Percentiles rank a stretch among this genome's conserved stretches.
Evolutionary conservation across 2,329 filamentous ascomycete genomes (phyloP).

Genomic region (Dichotomopilus funicola): DNA sequence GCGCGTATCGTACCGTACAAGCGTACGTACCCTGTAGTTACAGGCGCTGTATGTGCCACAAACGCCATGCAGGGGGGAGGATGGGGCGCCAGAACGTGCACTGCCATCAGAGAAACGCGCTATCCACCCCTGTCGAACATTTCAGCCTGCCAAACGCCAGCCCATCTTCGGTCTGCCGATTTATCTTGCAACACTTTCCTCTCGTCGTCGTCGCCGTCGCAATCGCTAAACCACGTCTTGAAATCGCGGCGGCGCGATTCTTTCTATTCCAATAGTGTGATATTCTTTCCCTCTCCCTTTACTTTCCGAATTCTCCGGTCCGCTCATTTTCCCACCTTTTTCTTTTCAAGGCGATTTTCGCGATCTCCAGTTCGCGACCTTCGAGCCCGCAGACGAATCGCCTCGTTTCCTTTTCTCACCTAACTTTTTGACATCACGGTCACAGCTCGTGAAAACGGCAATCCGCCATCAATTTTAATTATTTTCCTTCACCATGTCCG

Average conservation of each 20-base stretch:
- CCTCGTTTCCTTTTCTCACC: too few relatives aligned
- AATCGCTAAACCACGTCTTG: constrained; percentile 15
- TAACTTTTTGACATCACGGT: too few relatives aligned
- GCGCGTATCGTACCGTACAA: too few relatives aligned
- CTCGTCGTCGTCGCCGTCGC: constrained; percentile 7
- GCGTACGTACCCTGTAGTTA: too few relatives aligned
- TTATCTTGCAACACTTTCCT: background rate
- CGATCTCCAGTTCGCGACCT: background rate
- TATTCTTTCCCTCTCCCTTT: constrained; percentile 3
- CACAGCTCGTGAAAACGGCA: too few relatives aligned
- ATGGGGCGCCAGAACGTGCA: too few relatives aligned
- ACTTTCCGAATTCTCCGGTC: background rate
- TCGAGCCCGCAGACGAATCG: too few relatives aligned
- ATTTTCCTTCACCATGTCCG: constrained; percentile 20
- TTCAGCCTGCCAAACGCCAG: background rate
- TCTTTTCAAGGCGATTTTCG: background rate
- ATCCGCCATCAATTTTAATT: background rate
- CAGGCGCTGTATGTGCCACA: too few relatives aligned
- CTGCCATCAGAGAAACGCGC: too few relatives aligned
- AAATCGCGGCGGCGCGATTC: constrained; percentile 1
- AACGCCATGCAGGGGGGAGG: too few relatives aligned
- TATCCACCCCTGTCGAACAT: background rate
- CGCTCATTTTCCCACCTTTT: constrained; percentile 4
- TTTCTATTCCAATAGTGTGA: background rate
- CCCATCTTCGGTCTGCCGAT: background rate